Base-by-base conservation (phyloP, 2,329 filamentous ascomycete genomes). In the Nothophoma quercina region DNA sequence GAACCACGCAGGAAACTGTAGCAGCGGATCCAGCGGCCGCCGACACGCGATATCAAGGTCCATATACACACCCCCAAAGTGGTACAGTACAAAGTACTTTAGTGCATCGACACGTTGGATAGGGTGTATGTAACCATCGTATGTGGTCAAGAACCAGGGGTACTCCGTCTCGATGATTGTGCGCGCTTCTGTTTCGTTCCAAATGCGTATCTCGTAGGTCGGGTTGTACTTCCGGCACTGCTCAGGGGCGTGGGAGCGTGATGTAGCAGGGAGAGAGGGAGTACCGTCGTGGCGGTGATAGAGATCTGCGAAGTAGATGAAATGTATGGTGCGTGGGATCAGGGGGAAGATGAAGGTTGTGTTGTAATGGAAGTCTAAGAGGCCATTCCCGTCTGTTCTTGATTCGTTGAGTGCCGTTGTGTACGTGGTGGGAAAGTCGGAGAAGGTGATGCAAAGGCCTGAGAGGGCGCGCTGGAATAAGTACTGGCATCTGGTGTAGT, bases 91-190 rank as follows among this genome's bases (percentile, higher is more conserved):
- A 33, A 67, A 65, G 40, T 69, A 69, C 34, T 65, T 62, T 16
- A 67, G 38, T 5, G 62, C 63, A 25, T 69, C 64, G n/a, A 65
- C 55, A 12, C 58, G 57, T 41, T 69, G 63, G 19, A 69, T 69
- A 2, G 59, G 58, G n/a, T 69, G 50, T 23, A 26, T 38, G 54
- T 69, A 69, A 25, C 53, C 51, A 28, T 59, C 55, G 45, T 67
- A 68, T 5, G 59, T 64, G 19, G 56, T 47, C 2, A 61, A 19
- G 9, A 65, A 64, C 63, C 61, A 65, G 1, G 54, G 23, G 29
- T 65, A 64, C 2, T 64, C 52, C 10, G 30, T 48, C 15, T 38
- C 38, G 19, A 65, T 42, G 26, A 65, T 59, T 2, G 51, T 40
- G 8, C 56, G 58, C 10, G 57, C 61, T 15, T 43, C 45, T 10